Base-by-base conservation (phyloP, 306 rosid species). In the Lablab purpureus region DNA sequence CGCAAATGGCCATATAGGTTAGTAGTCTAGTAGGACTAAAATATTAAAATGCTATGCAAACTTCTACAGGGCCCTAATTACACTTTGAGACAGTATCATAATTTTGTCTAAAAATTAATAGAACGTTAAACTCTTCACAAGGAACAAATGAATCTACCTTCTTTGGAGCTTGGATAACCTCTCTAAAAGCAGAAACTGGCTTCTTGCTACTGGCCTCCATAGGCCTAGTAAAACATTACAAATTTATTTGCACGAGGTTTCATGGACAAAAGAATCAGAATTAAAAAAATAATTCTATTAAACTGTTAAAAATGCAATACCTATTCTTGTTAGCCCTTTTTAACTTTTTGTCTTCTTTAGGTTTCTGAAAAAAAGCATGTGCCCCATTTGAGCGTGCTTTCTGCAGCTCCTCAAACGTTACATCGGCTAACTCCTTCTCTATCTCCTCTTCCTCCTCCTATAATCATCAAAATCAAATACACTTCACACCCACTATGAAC, bases 131-230 rank as follows among this genome's bases (percentile, higher is more conserved):
- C 37, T 72, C 30, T 72, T 13, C 1, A 71, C 7, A 67, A 80
- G 40, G 11, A 34, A 64, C 19, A 63, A 59, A 36, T 4, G 34
- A 65, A 78, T 87, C 60, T 50, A 94, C 98, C 87, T 78, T 91
- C 83, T 95, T 95, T 2, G 98, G 90, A 83, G 86, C 93, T 83
- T 91, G 96, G 17, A 92, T 77, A 17, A 90, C 90, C 56, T 91
- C 99, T 85, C 98, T 87, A 46, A 81, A 81, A 70, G 84, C 78
- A 80, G 91, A 68, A 81, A 93, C 93, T 6, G 96, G 97, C 87
- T 91, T 93, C 82, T 84, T 91, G 88, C 97, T 69, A 77, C 93
- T 91, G 66, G 71, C 98, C 82, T 95, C 97, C 95, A 90, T 90
- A 23, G 99, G 99, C 93, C 99, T 95, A 71, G 56, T 67, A 45